Evolutionary conservation across 2,329 filamentous ascomycete genomes (phyloP), one percentile per base, ranked within the genome.

Genomic region (Aspergillus neoniger): DNA sequence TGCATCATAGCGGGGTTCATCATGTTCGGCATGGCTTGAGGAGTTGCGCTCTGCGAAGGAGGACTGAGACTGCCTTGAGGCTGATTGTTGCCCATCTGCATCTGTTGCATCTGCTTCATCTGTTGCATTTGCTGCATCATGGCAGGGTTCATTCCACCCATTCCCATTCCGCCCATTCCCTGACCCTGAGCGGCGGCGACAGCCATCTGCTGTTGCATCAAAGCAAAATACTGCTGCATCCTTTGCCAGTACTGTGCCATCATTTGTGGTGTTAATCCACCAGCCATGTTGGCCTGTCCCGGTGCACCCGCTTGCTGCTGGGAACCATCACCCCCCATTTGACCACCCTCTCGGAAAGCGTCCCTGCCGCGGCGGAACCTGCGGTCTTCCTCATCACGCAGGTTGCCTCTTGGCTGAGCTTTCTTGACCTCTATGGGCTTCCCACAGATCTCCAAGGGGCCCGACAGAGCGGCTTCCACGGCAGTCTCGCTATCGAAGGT

Each of bases 361-460:
- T 80, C 77, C 57, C 77, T 74, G 52, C 74, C 74, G 43, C 75
- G 73, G 47, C 77, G 74, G 41, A 75, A 82, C n/a, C 86, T 83
- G 64, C 76, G 75, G 52, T 92, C 90, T 62, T 96, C 92, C 59
- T 96, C 92, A 67, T 97, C 94, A 58, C 92, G 88, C 75, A 98
- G 87, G 74, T 98, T 98, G 68, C 95, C 94, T 62, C 95, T 86
- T 5, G 95, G 95, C 72, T 99, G 94, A 1, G 95, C 95, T 71
- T 96, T 96, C 82, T 99, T 99, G 57, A 99, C 95, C 76, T 99
- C 95, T 68, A 99, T 98, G 2, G 91, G 88, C 80, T 99, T 99
- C 61, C 93, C 92, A 65, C 96, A 90, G 62, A 99, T 98, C 74
- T 95, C 91, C 12, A 99, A 85, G 15, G 92, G 91, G 21, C 88